Base-by-base conservation (phyloP, 371 early-diverging fungal species). In the Mortierella sp. region DNA sequence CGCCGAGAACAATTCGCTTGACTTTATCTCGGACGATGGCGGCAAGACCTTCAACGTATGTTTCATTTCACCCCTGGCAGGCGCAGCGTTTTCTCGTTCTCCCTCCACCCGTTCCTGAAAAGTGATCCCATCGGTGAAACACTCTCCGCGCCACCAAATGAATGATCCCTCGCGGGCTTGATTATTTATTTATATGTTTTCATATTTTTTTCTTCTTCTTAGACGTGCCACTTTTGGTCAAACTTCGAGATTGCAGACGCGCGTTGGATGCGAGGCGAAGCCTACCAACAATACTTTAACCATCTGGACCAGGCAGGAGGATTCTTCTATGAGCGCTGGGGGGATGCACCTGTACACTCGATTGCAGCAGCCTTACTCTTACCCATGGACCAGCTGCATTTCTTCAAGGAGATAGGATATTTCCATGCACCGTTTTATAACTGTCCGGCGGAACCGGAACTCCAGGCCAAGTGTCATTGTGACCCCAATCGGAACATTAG, bases 281-380 rank as follows among this genome's bases (percentile, higher is more conserved):
- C 88, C 51, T 98, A 98, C 82, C 76, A 86, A 26, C 87, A 89
- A 14, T 97, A 91, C 80, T 98, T 99, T 87, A 91, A 96, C 26
- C 94, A 92, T 78, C 86, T 99, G 40, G 98, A 99, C 80, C 88
- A 87, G 59, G 87, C 91, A 21, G 98, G 98, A 16, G 98, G 98
- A 1, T 99, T 98, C 91, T 98, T 96, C 83, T 98, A 98, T 83
- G 98, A 98, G 87, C 89, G 96, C 74, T 98, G 98, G 98, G 98
- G 98, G 8, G 98, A 99, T 91, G 99, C 98, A 0, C 98, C 99
- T 11, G 96, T 98, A 1, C 99, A 98, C 87, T 95, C 97, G 0
- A 90, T 98, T 82, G 94, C 93, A 24, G 94, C 93, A 24, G 91
- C 93, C 13, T 48, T 97, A 71, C 89, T 96, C 78, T 88, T 95